These are phyloP conservation scores for Pseudocercospora crystallina DNA, from an alignment of 2,329 filamentous ascomycete genomes.

Conservation along the genomic window DNA sequence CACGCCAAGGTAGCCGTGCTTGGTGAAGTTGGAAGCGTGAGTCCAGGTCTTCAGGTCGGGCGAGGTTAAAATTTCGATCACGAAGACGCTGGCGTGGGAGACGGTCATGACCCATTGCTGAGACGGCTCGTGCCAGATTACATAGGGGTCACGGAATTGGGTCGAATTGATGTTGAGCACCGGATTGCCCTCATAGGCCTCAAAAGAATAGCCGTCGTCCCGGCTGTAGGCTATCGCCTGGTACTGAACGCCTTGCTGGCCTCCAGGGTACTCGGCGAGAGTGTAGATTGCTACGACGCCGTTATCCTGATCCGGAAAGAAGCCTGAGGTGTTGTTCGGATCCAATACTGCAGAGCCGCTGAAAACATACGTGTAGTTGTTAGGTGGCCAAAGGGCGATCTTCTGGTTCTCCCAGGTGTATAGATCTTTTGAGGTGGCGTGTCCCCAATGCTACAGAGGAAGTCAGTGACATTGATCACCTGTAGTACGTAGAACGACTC, in stretches of 20 bases:
- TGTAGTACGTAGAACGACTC: not conserved
- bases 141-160: conserved; percentile 67
- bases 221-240: conserved; percentile 63
- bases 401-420: conserved; percentile 66
- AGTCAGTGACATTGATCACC: not conserved
- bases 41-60: conserved; percentile 60
- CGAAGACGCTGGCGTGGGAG: conserved; percentile 54
- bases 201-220: conserved; percentile 63
- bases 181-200: conserved; percentile 60
- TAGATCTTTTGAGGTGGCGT: conserved; percentile 62
- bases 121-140: conserved; percentile 55
- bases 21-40: conserved; percentile 58
- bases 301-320: conserved; percentile 61
- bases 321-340: conserved; percentile 63
- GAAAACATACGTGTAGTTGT: conserved; percentile 55
- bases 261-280: conserved; percentile 38
- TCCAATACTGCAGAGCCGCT: conserved; percentile 60
- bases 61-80: conserved; percentile 62
- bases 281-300: conserved; percentile 64
- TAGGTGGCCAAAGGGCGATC: conserved; percentile 60
- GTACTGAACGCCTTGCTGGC: conserved; percentile 43
- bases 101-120: conserved; percentile 60
- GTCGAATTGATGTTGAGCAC: conserved; percentile 56
- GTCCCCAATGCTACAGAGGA: conserved; percentile 61
- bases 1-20: conserved; percentile 52